Evolutionary conservation across 2,329 filamentous ascomycete genomes (phyloP).

Genomic region (Epichloe elymi): DNA sequence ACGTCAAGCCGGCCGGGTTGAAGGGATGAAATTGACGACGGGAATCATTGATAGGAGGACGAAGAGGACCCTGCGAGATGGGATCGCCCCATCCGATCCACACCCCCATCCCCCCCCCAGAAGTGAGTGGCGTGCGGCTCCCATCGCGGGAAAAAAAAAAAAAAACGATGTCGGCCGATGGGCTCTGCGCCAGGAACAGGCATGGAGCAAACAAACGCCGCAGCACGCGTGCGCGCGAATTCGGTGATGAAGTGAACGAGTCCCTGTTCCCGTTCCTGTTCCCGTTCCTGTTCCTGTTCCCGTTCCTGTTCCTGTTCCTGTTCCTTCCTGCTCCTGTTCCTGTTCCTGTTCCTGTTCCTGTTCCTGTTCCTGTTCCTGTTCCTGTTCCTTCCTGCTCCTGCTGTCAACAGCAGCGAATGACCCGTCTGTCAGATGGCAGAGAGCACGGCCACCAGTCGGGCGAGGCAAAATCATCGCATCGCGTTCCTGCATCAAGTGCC

Average conservation of each 20-base stretch:
- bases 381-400: neutral
- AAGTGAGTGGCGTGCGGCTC: neutral
- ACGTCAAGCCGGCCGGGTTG: no score
- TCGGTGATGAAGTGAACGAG: neutral
- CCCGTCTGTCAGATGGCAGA: neutral
- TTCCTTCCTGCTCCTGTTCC: neutral
- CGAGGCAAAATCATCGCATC: neutral
- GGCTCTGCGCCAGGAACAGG: neutral
- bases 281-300: neutral
- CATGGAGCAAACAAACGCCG: neutral
- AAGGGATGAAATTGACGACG: neutral
- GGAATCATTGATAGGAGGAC: no score
- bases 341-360: neutral
- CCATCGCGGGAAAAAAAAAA: neutral
- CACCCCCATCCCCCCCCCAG: no score
- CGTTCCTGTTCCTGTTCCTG: neutral
- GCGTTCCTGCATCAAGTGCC: no score
- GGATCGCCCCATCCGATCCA: neutral
- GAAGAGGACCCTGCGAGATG: no score
- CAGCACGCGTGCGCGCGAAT: no score
- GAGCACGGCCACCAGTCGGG: neutral
- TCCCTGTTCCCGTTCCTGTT: neutral
- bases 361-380: neutral
- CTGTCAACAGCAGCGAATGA: neutral
- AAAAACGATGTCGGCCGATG: neutral